These are phyloP conservation scores for Xylaria digitata DNA, from an alignment of 2,329 filamentous ascomycete species.

Conservation along the genomic window DNA sequence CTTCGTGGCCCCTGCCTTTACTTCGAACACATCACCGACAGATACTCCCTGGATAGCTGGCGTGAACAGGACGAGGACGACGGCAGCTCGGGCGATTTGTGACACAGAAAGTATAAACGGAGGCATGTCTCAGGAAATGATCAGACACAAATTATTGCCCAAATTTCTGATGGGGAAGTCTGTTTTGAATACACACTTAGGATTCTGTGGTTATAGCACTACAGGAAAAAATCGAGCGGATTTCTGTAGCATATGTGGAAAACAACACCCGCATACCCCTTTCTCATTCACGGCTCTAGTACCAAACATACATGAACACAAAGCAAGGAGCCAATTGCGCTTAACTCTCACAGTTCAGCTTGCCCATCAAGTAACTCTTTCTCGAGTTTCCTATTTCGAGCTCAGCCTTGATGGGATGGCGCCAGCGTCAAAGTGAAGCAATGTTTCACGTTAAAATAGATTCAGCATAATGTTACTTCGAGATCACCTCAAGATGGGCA, in stretches of 20 bases:
- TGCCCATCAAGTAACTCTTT: background rate
- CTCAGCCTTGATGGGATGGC: background rate
- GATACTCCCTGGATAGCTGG: conserved; percentile 3
- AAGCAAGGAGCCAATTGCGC: background rate
- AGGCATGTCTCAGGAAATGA: background rate
- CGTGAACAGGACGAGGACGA: background rate
- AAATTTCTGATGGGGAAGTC: too few relatives aligned
- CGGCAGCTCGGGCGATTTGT: background rate
- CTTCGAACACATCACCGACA: conserved; percentile 25
- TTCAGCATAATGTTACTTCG: background rate
- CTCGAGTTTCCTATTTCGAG: background rate
- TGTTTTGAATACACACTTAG: too few relatives aligned
- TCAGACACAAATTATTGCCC: background rate
- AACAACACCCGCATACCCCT: too few relatives aligned
- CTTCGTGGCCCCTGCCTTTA: conserved; percentile 24
- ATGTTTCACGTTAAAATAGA: conserved; percentile 5
- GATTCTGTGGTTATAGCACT: too few relatives aligned
- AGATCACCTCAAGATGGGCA: background rate
- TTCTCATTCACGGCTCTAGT: background rate
- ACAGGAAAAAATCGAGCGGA: too few relatives aligned
- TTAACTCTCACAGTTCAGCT: background rate
- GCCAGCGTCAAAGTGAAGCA: background rate
- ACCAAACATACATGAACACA: background rate
- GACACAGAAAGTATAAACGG: background rate
- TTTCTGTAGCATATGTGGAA: too few relatives aligned